These are phyloP conservation scores for Acacia melanoxylon DNA, from an alignment of 306 rosid genomes.

Conservation along the genomic window DNA sequence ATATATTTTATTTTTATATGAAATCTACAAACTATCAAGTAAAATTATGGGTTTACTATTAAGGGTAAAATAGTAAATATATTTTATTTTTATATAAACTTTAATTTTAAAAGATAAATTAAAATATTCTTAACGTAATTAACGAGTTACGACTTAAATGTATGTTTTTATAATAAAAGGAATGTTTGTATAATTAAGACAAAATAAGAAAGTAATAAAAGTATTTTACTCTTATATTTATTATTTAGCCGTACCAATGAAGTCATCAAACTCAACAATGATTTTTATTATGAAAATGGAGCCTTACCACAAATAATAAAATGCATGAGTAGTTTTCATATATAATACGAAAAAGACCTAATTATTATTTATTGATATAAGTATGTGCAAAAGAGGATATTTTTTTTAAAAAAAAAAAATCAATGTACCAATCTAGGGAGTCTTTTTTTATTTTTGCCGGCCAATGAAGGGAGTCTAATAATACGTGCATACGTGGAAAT, in stretches of 20 bases:
- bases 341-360: neutral
- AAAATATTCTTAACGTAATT: too few relatives aligned
- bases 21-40: too few relatives aligned
- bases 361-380: neutral
- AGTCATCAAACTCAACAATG: neutral
- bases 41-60: too few relatives aligned
- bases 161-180: too few relatives aligned
- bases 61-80: too few relatives aligned
- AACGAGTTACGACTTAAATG: fast-evolving
- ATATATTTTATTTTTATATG: too few relatives aligned
- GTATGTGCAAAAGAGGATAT: neutral
- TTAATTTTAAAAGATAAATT: too few relatives aligned
- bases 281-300: neutral
- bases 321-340: neutral
- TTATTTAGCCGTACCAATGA: neutral
- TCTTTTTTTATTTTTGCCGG: too few relatives aligned
- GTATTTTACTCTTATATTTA: too few relatives aligned
- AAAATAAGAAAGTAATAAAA: too few relatives aligned
- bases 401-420: neutral
- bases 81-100: too few relatives aligned
- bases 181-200: too few relatives aligned
- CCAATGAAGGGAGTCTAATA: neutral
- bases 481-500: neutral
- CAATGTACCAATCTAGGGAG: neutral
- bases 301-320: neutral